Evolutionary conservation across 2,329 filamentous ascomycete species (phyloP).

Genomic region (Calonectria hongkongensis): DNA sequence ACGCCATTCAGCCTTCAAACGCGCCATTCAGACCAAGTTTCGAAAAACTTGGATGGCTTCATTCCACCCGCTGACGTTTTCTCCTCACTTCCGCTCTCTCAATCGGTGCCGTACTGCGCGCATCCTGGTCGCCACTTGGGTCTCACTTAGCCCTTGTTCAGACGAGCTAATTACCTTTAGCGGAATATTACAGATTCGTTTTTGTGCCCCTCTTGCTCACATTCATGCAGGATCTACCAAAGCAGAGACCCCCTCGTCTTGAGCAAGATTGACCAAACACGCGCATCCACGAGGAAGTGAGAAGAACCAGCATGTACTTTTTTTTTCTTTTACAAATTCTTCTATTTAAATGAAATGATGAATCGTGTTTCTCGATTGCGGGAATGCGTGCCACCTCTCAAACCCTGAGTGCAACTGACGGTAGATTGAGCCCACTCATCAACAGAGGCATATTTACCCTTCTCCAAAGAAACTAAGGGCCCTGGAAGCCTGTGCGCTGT

Average conservation of each 20-base stretch:
- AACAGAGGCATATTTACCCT: slow-evolving; percentile 19
- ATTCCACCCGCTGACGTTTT: not conserved
- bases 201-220: slow-evolving; percentile 32
- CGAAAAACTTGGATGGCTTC: slow-evolving; percentile 24
- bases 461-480: not conserved
- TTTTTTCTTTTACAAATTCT: not conserved
- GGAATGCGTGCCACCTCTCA: not conserved
- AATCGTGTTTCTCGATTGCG: not conserved
- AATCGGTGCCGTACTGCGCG: slow-evolving; percentile 13
- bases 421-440: not conserved
- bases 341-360: not conserved
- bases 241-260: slow-evolving; percentile 22
- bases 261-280: slow-evolving; percentile 15
- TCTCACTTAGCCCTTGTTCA: slow-evolving; percentile 33
- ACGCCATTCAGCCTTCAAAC: slow-evolving; percentile 28
- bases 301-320: too few species aligned
- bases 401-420: not conserved
- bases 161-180: slow-evolving; percentile 36
- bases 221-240: slow-evolving; percentile 26
- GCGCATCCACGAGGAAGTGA: slow-evolving; percentile 15
- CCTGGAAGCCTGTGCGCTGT: slow-evolving; percentile 18
- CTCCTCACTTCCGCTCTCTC: slow-evolving; percentile 17
- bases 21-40: slow-evolving; percentile 5
- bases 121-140: slow-evolving; percentile 30
- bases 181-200: slow-evolving; percentile 34